A percentile compares a stretch with the other conserved stretches of the same genome.
phyloP scores from a whole-genome alignment of 257 asterid genomes.

The Rubia yunnanensis region DNA sequence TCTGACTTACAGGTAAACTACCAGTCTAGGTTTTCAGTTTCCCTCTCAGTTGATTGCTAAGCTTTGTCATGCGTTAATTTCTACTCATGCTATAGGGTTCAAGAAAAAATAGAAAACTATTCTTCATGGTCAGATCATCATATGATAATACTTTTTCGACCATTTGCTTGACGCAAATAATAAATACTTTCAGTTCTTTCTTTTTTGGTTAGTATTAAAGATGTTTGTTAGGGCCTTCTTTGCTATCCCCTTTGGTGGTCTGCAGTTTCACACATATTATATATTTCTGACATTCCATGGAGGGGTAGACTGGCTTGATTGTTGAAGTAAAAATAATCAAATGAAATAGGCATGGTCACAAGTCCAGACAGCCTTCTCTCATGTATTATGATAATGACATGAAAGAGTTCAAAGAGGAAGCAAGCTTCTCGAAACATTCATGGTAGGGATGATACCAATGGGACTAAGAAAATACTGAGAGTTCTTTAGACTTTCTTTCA shows the following conservation, averaged over 20 bases:
- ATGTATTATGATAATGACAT: background rate
- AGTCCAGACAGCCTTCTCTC: constrained; percentile 1
- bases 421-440: background rate
- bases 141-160: background rate
- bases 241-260: background rate
- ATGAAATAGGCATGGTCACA: background rate
- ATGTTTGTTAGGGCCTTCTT: background rate
- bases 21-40: constrained; percentile 3
- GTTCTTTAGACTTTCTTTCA: background rate
- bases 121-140: background rate
- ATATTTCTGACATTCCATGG: background rate
- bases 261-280: background rate
- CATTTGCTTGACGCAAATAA: background rate
- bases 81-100: background rate
- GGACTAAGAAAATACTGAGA: background rate
- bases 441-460: background rate
- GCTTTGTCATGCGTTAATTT: constrained; percentile 3
- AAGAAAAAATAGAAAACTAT: background rate
- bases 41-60: background rate
- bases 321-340: background rate
- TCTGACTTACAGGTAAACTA: constrained; percentile 57
- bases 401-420: background rate
- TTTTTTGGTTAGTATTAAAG: background rate
- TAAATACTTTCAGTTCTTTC: background rate
- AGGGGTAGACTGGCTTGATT: background rate